These are phyloP conservation scores for Daldinia sp. DNA, from an alignment of 2,329 filamentous ascomycete species.

Conservation along the genomic window DNA sequence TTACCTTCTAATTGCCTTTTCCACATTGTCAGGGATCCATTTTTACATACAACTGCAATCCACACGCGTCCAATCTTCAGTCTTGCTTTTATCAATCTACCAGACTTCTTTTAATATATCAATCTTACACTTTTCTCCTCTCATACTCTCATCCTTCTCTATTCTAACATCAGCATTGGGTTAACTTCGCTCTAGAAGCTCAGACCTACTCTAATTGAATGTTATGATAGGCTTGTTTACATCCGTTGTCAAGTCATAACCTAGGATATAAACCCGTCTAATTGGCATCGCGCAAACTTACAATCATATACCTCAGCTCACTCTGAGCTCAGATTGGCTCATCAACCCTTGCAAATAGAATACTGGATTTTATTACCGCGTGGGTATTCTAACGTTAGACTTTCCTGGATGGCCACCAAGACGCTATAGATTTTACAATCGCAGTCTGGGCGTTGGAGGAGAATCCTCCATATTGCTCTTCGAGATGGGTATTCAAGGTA, in stretches of 20 bases:
- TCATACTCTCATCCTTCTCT: not conserved
- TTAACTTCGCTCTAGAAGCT: conserved; percentile 4
- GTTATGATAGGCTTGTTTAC: conserved; percentile 45
- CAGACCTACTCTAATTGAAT: conserved; percentile 6
- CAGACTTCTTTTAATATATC: conserved; percentile 2
- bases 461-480: conserved; percentile 5
- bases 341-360: not conserved
- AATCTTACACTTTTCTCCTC: not conserved
- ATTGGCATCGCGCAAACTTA: not conserved
- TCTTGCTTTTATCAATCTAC: conserved; percentile 8
- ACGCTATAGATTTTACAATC: conserved; percentile 13
- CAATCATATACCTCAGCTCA: not conserved
- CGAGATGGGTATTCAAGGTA: conserved; percentile 53
- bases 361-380: conserved; percentile 4
- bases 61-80: not conserved
- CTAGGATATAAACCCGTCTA: conserved; percentile 7
- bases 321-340: not conserved
- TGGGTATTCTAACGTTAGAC: not conserved
- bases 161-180: not conserved
- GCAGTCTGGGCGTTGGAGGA: conserved; percentile 21
- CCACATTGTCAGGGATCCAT: conserved; percentile 5
- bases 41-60: conserved; percentile 6
- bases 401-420: conserved; percentile 32
- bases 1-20: not conserved
- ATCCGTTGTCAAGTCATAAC: conserved; percentile 6